Conservation (phyloP, 305 asterid genomes). For the Fraxinus paxiana region DNA sequence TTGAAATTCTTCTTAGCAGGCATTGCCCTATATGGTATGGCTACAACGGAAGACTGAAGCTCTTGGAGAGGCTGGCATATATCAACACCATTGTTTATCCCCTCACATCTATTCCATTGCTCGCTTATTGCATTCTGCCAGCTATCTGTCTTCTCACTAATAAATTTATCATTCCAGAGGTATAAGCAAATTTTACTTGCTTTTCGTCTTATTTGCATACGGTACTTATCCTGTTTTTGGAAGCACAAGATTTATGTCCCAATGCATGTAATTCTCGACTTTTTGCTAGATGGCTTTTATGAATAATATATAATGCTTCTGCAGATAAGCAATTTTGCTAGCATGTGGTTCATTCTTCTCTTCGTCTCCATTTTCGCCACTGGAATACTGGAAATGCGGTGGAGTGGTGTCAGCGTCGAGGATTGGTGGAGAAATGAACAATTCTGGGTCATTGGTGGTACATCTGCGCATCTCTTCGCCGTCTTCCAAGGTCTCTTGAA, state of each 20-base stretch:
- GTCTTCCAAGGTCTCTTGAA: conserved; percentile 66
- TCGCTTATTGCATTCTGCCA: conserved; percentile 61
- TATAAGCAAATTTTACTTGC: conserved; percentile 11
- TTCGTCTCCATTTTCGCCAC: conserved; percentile 59
- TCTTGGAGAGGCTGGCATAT: conserved; percentile 57
- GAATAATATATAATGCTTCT: not conserved
- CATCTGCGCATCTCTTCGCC: conserved; percentile 65
- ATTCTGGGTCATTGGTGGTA: conserved; percentile 72
- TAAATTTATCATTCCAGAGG: conserved; percentile 65
- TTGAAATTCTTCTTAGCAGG: conserved; percentile 62
- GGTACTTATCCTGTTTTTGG: not conserved
- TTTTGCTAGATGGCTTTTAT: not conserved
- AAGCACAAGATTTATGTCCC: not conserved
- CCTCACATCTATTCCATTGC: conserved; percentile 56
- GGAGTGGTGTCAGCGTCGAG: conserved; percentile 64
- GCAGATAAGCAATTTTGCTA: conserved; percentile 62
- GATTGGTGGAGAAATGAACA: conserved; percentile 78
- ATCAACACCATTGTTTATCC: conserved; percentile 68
- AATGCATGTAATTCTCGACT: not conserved
- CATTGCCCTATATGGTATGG: conserved; percentile 79
- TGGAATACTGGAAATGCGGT: conserved; percentile 58
- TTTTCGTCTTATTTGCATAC: not conserved
- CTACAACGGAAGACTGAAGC: conserved; percentile 49
- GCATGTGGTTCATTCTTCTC: conserved; percentile 64
- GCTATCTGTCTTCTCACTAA: conserved; percentile 61